These are phyloP conservation scores for Trypethelium eluteriae DNA, from an alignment of 495 filamentous ascomycete genomes.

Conservation along the genomic window DNA sequence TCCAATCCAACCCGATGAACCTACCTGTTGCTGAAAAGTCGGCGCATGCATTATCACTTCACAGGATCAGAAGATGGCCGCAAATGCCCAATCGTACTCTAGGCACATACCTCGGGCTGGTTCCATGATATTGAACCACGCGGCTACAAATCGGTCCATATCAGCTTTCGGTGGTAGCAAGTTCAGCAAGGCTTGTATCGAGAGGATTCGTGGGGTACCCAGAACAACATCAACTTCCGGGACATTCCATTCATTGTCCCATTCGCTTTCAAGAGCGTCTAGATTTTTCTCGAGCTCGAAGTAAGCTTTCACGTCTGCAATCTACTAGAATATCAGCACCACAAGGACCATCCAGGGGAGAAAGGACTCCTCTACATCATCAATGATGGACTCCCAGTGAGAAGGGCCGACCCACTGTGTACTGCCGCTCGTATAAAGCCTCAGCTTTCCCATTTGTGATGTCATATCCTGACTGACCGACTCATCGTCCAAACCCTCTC, in stretches of 20 bases:
- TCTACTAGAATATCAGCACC: neutral
- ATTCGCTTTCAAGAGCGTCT: neutral
- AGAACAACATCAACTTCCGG: conserved; percentile 5
- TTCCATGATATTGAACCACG: conserved; percentile 11
- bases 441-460: conserved; percentile 9
- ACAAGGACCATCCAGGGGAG: neutral
- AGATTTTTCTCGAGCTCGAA: conserved; percentile 14
- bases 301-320: conserved; percentile 18
- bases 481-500: neutral
- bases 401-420: conserved; percentile 14
- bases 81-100: neutral
- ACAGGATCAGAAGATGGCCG: neutral
- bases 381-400: conserved; percentile 20
- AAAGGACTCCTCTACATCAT: conserved; percentile 10
- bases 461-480: neutral
- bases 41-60: conserved; percentile 12
- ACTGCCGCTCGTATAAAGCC: conserved; percentile 9
- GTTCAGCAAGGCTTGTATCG: conserved; percentile 1
- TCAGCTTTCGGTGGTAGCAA: conserved; percentile 10
- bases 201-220: conserved; percentile 7
- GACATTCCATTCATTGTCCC: neutral
- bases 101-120: neutral
- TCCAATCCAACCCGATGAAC: neutral
- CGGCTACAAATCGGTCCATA: conserved; percentile 15
- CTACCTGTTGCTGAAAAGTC: conserved; percentile 12